Percentiles rank a stretch among this genome's conserved stretches.
Conservation (phyloP, 306 rosid genomes). For the Trichosanthes cucumerina region DNA sequence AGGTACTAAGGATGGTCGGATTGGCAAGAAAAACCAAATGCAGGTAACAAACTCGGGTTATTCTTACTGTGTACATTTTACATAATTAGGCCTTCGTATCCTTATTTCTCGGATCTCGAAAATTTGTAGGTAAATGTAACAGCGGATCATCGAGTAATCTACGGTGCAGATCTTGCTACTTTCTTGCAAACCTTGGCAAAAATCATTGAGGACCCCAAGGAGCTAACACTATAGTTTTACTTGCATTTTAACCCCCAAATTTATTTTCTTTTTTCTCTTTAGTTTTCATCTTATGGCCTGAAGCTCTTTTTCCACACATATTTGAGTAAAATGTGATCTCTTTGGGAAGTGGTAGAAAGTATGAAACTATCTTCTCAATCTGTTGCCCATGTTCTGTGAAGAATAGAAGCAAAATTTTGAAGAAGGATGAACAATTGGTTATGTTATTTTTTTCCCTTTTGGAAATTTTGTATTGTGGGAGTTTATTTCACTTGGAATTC, state of each 20-base stretch:
- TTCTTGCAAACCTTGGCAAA: constrained; percentile 88
- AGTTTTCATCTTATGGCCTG: background rate
- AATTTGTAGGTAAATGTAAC: constrained; percentile 77
- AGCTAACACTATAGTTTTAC: constrained; percentile 73
- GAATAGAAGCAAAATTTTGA: constrained; percentile 18
- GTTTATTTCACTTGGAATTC: background rate
- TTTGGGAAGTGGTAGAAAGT: background rate
- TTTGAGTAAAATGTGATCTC: constrained; percentile 5
- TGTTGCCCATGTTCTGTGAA: background rate
- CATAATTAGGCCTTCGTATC: constrained; percentile 5
- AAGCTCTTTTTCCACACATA: background rate
- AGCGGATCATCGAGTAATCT: constrained; percentile 95
- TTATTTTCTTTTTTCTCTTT: background rate
- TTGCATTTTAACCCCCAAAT: constrained; percentile 4
- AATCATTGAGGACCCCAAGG: constrained; percentile 88
- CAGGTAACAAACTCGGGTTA: constrained; percentile 40
- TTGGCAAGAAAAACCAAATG: constrained; percentile 88
- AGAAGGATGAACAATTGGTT: constrained; percentile 11
- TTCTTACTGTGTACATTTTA: background rate
- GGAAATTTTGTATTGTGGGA: background rate
- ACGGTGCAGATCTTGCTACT: constrained; percentile 82
- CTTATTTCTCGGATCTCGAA: constrained; percentile 15
- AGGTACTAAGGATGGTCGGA: constrained; percentile 83
- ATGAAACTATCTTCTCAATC: background rate
- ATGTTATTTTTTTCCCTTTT: background rate